Conservation (phyloP, 768 basidiomycete genomes). For the Tephrocybe rancida region DNA sequence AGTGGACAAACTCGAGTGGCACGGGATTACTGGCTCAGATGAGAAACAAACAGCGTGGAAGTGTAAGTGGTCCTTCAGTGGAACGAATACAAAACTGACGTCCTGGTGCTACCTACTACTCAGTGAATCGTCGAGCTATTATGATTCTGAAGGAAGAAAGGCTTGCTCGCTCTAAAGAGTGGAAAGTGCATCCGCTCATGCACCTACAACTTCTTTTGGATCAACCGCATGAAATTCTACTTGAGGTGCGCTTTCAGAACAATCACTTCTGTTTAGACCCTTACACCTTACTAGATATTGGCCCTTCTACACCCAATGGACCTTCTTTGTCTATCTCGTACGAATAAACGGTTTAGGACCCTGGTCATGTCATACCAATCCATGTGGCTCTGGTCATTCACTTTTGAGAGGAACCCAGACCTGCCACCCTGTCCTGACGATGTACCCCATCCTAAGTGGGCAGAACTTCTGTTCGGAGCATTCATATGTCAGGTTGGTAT, state of each 20-base stretch:
- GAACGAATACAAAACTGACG: not conserved
- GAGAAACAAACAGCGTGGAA: not conserved
- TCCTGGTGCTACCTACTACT: too few species aligned
- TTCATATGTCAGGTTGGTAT: not conserved
- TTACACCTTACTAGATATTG: not conserved
- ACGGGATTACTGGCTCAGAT: not conserved
- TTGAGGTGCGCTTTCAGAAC: not conserved
- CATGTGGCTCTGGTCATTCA: not conserved
- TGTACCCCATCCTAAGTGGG: slow-evolving; percentile 2
- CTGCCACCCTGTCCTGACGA: not conserved
- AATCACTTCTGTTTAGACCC: not conserved
- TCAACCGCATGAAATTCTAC: not conserved
- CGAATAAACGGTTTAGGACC: not conserved
- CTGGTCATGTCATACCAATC: not conserved
- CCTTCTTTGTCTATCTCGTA: not conserved
- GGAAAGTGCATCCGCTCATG: not conserved
- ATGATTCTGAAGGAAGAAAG: not conserved
- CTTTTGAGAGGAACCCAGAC: not conserved
- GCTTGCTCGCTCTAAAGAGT: not conserved
- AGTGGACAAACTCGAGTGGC: not conserved
- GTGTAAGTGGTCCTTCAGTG: not conserved
- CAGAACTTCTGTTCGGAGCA: not conserved
- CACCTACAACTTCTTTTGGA: not conserved
- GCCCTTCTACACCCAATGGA: not conserved
- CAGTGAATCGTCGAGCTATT: not conserved